phyloP scores from a whole-genome alignment of 257 asterid genomes.

The Paraleonurus japonicus region DNA sequence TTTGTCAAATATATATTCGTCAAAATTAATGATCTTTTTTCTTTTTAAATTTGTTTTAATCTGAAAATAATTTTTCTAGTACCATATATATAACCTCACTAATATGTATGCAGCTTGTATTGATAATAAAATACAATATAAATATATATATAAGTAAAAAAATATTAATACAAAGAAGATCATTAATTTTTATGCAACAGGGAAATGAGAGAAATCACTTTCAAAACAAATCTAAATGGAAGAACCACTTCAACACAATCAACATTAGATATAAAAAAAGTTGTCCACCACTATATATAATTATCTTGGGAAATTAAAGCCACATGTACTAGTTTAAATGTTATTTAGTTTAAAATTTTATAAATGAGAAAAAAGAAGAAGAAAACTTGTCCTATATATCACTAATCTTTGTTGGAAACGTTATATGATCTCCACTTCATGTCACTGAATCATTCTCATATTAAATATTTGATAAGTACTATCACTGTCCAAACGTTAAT shows the following conservation, averaged over 20 bases:
- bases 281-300: conserved; percentile 37
- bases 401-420: conserved; percentile 23
- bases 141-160: background rate
- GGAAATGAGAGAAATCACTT: conserved; percentile 25
- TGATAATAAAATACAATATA: background rate
- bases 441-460: conserved; percentile 5
- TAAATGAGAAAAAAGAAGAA: background rate
- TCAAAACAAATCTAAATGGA: conserved; percentile 37
- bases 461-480: conserved; percentile 1
- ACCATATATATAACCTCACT: background rate
- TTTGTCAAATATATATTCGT: background rate
- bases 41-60: background rate
- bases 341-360: conserved; percentile 9
- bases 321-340: conserved; percentile 23
- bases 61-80: background rate
- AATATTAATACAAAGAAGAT: background rate
- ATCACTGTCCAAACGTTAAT: background rate
- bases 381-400: conserved; percentile 6
- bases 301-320: conserved; percentile 24
- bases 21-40: background rate
- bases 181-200: conserved; percentile 8
- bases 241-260: conserved; percentile 37
- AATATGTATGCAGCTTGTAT: background rate
- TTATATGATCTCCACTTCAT: conserved; percentile 22
- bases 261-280: conserved; percentile 19